Evolutionary conservation across 2,329 filamentous ascomycete genomes (phyloP), one percentile per base, ranked within the genome.

Genomic region (Ophiosphaerella herpotricha): DNA sequence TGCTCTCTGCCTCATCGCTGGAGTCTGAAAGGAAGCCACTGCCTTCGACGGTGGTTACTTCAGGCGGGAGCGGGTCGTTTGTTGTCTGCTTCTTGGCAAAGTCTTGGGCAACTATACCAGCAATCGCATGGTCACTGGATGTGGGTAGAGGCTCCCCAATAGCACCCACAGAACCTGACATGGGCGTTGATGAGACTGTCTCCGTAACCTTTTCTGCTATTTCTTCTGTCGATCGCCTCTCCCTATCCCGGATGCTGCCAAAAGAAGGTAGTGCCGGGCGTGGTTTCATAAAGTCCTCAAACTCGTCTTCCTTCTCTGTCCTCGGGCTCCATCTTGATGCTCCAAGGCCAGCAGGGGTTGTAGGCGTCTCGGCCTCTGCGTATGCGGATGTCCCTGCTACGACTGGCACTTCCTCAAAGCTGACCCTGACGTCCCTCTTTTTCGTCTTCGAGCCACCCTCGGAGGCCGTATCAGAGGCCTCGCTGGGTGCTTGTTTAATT

Each of bases 201-300:
- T 78, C 75, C 9, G 80, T 80, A 31, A 79, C 76, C 52, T 81
- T 81, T 41, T 78, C 87, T 16, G 79, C 75, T 34, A 80, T 75
- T 0, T 75, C 75, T 42, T 84, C 80, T 48, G 70, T 50, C 48
- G 60, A 31, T 34, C 75, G 79, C 7, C 73, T 66, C 57, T 84
- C 85, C 70, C 82, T 85, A 24, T 86, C 84, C 18, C 87, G 80
- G 18, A 92, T 79, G 63, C 89, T 91, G 14, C 88, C 88, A 69
- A 92, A 92, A 1, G 82, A 86, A 1, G 89, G 89, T 33, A 92
- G 74, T 1, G 85, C 85, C 6, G 89, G 88, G 29, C 88, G 78
- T n/a, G 89, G 89, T 58, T 85, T 85, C 86, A 91, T 90, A 12
- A 85, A 75, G 52, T 81, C 79, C 45, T 82, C 80, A 46, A 86